These are phyloP conservation scores for Dactylellina haptotyla DNA, from an alignment of 2,329 filamentous ascomycete genomes.

Conservation along the genomic window DNA sequence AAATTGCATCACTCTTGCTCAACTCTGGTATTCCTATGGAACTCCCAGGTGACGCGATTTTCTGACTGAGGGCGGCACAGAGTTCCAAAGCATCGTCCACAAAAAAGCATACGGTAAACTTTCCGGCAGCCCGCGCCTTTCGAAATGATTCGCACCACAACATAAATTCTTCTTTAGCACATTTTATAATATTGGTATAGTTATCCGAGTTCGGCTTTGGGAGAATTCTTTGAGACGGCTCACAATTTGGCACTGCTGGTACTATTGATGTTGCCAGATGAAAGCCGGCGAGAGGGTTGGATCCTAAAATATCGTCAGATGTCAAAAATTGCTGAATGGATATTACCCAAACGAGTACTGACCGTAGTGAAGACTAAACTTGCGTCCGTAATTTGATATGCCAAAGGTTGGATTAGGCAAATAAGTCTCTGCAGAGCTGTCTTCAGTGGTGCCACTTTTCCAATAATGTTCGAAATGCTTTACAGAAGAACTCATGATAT, in stretches of 20 bases:
- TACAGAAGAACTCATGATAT: not conserved
- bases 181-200: conserved; percentile 2
- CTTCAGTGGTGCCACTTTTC: conserved; percentile 11
- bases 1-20: not conserved
- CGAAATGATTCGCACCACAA: conserved; percentile 16
- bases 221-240: not conserved
- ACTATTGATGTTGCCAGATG: conserved; percentile 67
- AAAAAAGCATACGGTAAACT: not conserved
- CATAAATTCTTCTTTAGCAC: conserved; percentile 20
- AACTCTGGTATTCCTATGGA: conserved; percentile 1
- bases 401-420: not conserved
- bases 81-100: not conserved
- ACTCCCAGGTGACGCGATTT: not conserved
- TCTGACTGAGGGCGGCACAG: not conserved
- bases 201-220: not conserved
- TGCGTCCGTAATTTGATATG: not conserved
- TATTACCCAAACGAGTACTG: not conserved
- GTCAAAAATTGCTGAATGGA: not conserved
- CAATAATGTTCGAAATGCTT: conserved; percentile 17
- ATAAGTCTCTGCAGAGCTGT: not conserved
- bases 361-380: not conserved
- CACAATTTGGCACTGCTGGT: conserved; percentile 36
- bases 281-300: conserved; percentile 68
- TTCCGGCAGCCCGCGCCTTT: not conserved
- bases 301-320: conserved; percentile 56